A percentile compares a stretch with the other conserved stretches of the same genome.
phyloP scores from a whole-genome alignment of 1,284 basidiomycete genomes.

The Pulveroboletus ridleyi region DNA sequence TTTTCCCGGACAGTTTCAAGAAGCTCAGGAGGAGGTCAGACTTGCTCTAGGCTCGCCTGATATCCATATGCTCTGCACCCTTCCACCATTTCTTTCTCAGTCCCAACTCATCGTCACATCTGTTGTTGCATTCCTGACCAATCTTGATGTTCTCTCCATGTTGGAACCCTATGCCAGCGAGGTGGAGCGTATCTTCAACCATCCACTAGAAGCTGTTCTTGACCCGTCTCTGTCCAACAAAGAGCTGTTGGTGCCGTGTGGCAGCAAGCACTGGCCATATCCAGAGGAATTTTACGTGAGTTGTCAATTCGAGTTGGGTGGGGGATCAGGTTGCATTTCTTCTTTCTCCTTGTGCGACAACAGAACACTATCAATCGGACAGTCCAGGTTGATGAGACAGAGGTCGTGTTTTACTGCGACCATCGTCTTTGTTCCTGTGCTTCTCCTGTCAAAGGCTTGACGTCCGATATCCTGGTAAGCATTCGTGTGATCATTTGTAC shows the following conservation, averaged over 20 bases:
- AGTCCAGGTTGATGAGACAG: conserved; percentile 49
- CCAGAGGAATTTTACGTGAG: conserved; percentile 67
- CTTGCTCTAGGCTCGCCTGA: conserved; percentile 64
- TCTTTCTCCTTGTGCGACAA: neutral
- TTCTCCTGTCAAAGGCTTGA: conserved; percentile 84
- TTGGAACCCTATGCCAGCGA: conserved; percentile 69
- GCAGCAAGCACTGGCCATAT: conserved; percentile 81
- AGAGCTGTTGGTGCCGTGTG: conserved; percentile 58
- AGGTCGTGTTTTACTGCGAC: conserved; percentile 63
- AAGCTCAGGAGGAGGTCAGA: conserved; percentile 84
- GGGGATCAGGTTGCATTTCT: neutral
- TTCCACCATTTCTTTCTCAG: conserved; percentile 78
- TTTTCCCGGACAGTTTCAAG: conserved; percentile 60
- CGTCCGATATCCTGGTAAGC: conserved; percentile 80
- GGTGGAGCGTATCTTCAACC: conserved; percentile 81
- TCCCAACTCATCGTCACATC: conserved; percentile 71
- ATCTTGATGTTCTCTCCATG: conserved; percentile 51
- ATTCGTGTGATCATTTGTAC: neutral
- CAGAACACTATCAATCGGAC: conserved; percentile 58
- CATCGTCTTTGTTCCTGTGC: conserved; percentile 80
- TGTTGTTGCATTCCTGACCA: conserved; percentile 74
- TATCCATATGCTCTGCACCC: conserved; percentile 67
- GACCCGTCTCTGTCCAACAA: conserved; percentile 58
- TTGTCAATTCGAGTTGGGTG: neutral
- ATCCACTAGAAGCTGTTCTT: conserved; percentile 74